Evolutionary conservation across 371 early-diverging fungal species (phyloP).

Genomic region (Hamiltosporidium magnivora): DNA sequence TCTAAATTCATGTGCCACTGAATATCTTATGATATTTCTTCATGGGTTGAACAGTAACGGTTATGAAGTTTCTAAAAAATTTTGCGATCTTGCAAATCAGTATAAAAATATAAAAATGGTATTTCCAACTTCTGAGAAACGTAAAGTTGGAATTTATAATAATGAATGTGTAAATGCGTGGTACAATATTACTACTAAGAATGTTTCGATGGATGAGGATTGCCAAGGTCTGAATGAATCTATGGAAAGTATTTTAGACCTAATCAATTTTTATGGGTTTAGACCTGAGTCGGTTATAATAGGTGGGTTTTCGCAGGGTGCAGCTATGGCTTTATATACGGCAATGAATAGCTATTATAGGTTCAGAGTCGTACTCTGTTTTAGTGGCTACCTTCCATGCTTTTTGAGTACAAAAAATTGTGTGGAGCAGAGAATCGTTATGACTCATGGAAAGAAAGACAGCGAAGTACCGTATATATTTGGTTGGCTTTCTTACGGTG

Average conservation of each 20-base stretch:
- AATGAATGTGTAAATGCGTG: neutral
- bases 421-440: too few species aligned
- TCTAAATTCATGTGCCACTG: neutral
- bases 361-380: too few species aligned
- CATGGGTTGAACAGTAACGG: neutral
- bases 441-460: too few species aligned
- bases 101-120: constrained; percentile 1
- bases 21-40: neutral
- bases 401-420: too few species aligned
- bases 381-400: too few species aligned
- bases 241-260: neutral
- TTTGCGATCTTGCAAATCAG: neutral
- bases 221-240: neutral
- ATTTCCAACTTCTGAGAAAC: neutral
- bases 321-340: constrained; percentile 4
- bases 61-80: neutral
- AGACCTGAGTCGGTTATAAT: neutral
- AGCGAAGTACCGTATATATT: too few species aligned
- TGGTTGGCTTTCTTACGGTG: too few species aligned
- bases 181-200: neutral
- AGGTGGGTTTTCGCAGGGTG: constrained; percentile 9
- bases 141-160: neutral
- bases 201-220: neutral
- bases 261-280: neutral
- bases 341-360: neutral